Evolutionary conservation across 2,329 filamentous ascomycete species (phyloP), one percentile per base, ranked within the genome.

Genomic region (Aspergillus japonicus): DNA sequence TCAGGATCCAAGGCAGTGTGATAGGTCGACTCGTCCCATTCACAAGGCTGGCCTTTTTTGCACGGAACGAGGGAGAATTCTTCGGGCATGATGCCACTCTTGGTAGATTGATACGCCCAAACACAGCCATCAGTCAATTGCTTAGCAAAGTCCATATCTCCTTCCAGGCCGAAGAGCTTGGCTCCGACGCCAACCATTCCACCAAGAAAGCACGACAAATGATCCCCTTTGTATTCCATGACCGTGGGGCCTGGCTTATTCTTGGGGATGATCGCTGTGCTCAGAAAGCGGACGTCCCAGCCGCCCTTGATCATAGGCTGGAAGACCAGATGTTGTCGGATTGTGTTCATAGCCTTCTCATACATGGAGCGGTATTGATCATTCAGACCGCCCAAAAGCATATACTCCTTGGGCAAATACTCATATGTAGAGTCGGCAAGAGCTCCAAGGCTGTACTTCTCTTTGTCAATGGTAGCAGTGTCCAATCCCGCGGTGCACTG

Each of bases 181-280:
- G 84, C 81, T 29, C 85, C 85, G 0, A 88, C 71, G 0, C 82
- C 85, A 61, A 86, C 83, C 85, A 87, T 87, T 55, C 85, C 85
- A 11, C 85, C 85, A 0, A 82, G 78, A 67, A 85, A 87, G 73
- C 85, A 88, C 24, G 77, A 79, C 14, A 87, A 77, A 70, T 88
- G 85, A 54, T 85, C 81, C 26, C 81, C 79, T 64, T 86, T 80
- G 12, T 84, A 80, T 11, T 79, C 73, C 5, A 84, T 72, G n/a
- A 62, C 56, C 56, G 31, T 66, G 62, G 26, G 69, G 62, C 11
- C 67, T 60, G 11, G 69, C 62, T 24, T 44, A 16, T 44, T 65
- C 49, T 59, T 59, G 29, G 61, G 55, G 56, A 63, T 67, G 14
- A 70, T 61, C 4, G 69, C 67, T 12, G 71, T 73, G n/a, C 73